These are phyloP conservation scores for Ceratobasidium papillatum DNA, from an alignment of 1,284 basidiomycete species.

Conservation along the genomic window DNA sequence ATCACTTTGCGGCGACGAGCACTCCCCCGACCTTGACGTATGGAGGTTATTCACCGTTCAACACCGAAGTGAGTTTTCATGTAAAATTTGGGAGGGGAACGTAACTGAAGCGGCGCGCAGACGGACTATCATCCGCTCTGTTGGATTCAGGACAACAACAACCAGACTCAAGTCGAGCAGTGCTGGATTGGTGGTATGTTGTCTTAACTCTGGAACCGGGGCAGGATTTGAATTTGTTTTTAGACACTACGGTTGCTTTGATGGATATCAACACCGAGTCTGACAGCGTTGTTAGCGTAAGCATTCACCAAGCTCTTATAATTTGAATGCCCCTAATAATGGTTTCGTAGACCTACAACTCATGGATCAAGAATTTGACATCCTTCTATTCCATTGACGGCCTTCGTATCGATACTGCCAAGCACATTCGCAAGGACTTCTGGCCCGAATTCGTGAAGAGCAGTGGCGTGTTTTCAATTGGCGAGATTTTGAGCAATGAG, in stretches of 20 bases:
- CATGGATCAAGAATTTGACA: conserved; percentile 56
- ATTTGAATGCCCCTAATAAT: neutral
- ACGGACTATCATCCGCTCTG: conserved; percentile 56
- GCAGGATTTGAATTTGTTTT: conserved; percentile 50
- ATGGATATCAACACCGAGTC: conserved; percentile 59
- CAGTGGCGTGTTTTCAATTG: conserved; percentile 56
- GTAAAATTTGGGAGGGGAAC: neutral
- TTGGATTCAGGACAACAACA: conserved; percentile 53
- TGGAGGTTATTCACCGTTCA: conserved; percentile 51
- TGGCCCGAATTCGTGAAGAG: conserved; percentile 56
- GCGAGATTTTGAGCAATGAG: conserved; percentile 55
- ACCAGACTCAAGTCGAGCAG: conserved; percentile 56
- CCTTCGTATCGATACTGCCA: conserved; percentile 57
- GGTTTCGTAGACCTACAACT: conserved; percentile 47
- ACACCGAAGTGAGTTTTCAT: conserved; percentile 40
- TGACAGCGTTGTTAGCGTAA: conserved; percentile 50
- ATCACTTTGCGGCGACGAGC: conserved; percentile 55
- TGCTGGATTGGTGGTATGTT: conserved; percentile 46
- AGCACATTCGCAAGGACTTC: conserved; percentile 59
- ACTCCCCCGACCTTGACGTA: conserved; percentile 38
- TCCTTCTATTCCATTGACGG: conserved; percentile 54
- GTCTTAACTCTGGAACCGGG: neutral
- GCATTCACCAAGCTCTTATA: neutral
- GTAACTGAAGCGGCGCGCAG: conserved; percentile 10
- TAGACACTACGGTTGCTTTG: conserved; percentile 51